Base-by-base conservation (phyloP, 1,284 basidiomycete species). In the Laetiporus sulphureus region DNA sequence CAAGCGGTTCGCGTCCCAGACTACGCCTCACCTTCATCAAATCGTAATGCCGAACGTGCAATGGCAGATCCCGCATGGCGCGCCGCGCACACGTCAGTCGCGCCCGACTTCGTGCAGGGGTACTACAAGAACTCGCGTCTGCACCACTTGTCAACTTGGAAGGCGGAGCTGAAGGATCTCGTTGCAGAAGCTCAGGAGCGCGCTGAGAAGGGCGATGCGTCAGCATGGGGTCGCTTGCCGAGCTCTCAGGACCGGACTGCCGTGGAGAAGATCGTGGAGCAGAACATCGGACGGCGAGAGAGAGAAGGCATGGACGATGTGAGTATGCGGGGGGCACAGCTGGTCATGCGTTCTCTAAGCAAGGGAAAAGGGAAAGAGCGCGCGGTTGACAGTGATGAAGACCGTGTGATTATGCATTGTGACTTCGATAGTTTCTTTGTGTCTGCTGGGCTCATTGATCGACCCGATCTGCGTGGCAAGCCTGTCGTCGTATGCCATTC, bases 371-470 rank as follows among this genome's bases (percentile, higher is more conserved):
- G 72, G 18, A 83, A 85, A 55, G 73, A 62, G 22, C 73, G 69
- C 44, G 73, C 63, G 32, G 65, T 49, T 1, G 58, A 61, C 19
- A 56, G 53, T 6, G 62, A 70, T 24, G 76, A 83, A 35, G n/a
- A n/a, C n/a, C 72, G 77, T 11, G 77, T 90, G 13, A 86, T 95
- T 53, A 86, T 96, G 77, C 93, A 97, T 56, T 90, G 91, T 55
- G 93, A 97, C 62, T 98, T 99, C 56, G 95, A 99, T 59, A 91
- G 86, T 55, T 99, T 98, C 71, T 99, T 99, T 57, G 93, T 97
- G 10, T 83, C 88, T 1, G 92, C 84, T n/a, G 90, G 91, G 0
- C 62, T 95, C 35, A 70, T 88, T 3, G 77, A 73, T 40, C 69
- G 89, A 0, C 89, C 90, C 0, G 73, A 94, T 45, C 62, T 95